These are phyloP conservation scores for Linnemannia elongata DNA, from an alignment of 192 early-diverging fungal genomes.

Conservation along the genomic window DNA sequence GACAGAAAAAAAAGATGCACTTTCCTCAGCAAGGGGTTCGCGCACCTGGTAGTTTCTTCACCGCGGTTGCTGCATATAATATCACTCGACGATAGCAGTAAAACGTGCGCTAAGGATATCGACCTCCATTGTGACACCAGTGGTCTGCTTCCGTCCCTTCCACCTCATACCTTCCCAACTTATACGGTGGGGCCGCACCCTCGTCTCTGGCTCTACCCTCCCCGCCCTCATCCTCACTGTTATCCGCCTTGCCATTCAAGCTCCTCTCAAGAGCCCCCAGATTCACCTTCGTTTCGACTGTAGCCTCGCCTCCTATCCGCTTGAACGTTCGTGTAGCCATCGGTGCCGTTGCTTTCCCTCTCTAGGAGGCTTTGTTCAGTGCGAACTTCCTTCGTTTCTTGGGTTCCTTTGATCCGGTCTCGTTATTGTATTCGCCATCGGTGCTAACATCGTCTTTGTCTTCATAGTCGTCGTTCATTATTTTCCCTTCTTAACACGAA, in stretches of 20 bases:
- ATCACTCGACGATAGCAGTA: too few species aligned
- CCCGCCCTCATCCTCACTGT: background rate
- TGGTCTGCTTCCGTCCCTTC: conserved; percentile 47
- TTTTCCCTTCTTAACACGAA: too few species aligned
- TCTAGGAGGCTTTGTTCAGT: background rate
- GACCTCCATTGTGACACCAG: conserved; percentile 13
- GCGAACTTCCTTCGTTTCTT: background rate
- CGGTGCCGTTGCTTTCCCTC: background rate
- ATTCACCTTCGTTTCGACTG: conserved; percentile 23
- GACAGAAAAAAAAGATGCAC: background rate
- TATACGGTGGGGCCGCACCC: conserved; percentile 5
- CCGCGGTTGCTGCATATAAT: conserved; percentile 7
- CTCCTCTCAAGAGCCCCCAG: conserved; percentile 31
- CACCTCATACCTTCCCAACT: conserved; percentile 26
- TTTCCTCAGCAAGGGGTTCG: conserved; percentile 8
- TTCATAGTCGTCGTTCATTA: conserved; percentile 2
- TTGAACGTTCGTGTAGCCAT: conserved; percentile 34
- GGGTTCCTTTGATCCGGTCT: background rate
- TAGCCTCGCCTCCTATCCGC: conserved; percentile 46
- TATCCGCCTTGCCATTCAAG: background rate
- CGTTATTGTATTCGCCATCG: conserved; percentile 19
- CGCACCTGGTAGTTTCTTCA: conserved; percentile 1
- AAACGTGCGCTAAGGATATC: conserved; percentile 32
- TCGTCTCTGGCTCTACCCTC: background rate
- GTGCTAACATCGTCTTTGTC: background rate